Conservation (phyloP, 1,284 basidiomycete species). For the Ganoderma meredithae region DNA sequence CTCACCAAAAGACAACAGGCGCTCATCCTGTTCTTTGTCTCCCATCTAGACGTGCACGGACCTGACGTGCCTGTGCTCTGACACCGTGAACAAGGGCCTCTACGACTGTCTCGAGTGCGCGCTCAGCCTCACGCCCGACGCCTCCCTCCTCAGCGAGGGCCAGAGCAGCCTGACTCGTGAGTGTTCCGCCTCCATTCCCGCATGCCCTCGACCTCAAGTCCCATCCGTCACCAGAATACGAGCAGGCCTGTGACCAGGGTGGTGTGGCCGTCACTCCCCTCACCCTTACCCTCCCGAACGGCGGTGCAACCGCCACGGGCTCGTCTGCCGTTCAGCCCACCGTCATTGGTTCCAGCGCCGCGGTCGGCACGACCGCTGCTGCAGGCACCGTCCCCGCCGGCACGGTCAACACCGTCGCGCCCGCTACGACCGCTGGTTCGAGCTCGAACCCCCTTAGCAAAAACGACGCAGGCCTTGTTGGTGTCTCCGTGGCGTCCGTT, state of each 20-base stretch:
- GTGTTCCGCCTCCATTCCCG: background rate
- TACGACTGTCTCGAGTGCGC: slow-evolving; percentile 31
- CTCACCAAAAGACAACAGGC: background rate
- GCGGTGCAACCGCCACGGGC: background rate
- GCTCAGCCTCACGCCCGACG: slow-evolving; percentile 19
- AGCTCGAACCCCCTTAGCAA: slow-evolving; percentile 3
- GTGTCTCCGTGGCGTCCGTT: slow-evolving; percentile 16
- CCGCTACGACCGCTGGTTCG: background rate
- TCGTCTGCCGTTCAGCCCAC: background rate
- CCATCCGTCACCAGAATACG: slow-evolving; percentile 14
- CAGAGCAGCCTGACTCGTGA: slow-evolving; percentile 24
- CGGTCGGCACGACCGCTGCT: background rate
- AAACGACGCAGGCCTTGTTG: slow-evolving; percentile 13
- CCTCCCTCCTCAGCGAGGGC: slow-evolving; percentile 9
- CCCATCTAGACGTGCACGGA: slow-evolving; percentile 18
- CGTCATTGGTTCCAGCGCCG: slow-evolving; percentile 4
- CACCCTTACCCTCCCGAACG: slow-evolving; percentile 16
- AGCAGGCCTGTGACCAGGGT: slow-evolving; percentile 12
- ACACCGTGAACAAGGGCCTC: slow-evolving; percentile 22
- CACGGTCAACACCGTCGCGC: background rate
- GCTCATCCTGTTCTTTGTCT: background rate
- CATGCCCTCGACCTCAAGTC: background rate
- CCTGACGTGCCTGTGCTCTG: slow-evolving; percentile 29
- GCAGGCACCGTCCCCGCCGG: background rate
- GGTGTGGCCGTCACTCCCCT: slow-evolving; percentile 15